Base-by-base conservation (phyloP, 805 yeast genomes). In the Monosporozyma unispora region DNA sequence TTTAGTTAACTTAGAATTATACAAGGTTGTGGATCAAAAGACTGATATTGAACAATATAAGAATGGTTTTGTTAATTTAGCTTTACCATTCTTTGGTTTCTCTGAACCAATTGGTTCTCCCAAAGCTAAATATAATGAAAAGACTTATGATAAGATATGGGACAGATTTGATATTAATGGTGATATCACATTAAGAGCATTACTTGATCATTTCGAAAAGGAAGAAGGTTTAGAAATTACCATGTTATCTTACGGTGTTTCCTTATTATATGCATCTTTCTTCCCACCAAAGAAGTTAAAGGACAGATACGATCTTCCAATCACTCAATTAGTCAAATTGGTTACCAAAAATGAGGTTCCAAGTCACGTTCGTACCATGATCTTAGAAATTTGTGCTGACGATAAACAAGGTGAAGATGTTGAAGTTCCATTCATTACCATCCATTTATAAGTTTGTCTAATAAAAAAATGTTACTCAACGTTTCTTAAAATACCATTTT, bases 11-110 rank as follows among this genome's bases (percentile, higher is more conserved):
- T 72, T 93, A 57, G 99, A 93, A 70, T 74, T 91, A 50, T 86
- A 87, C 74, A 93, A 93, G 73, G 91, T 93, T 54, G 87, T 81
- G 43, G 95, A 84, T 61, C 77, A 78, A 14, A 80, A 83, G 62
- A 77, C 74, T 37, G 81, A 82, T 57, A 77, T 91, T 57, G 97
- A 90, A 65, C 81, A 82, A 56, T 90, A 82, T 71, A 90, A 87
- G 72, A 91, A 93, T 66, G 97, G 99, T 3, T 90, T 89, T 60
- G 78, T 88, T 54, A 88, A 88, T 65, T 73, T 93, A 69, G 96
- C 96, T 1, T 77, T 93, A 54, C 98, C 99, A 53, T 93, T 93
- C 74, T 81, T 93, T 64, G 98, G 96, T 7, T 93, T 93, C 66
- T 87, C 96, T 10, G 99, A 93, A 71, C 99, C 99, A 48, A 81